These are phyloP conservation scores for Corymbia calophylla DNA, from an alignment of 441 rosid species.

Conservation along the genomic window DNA sequence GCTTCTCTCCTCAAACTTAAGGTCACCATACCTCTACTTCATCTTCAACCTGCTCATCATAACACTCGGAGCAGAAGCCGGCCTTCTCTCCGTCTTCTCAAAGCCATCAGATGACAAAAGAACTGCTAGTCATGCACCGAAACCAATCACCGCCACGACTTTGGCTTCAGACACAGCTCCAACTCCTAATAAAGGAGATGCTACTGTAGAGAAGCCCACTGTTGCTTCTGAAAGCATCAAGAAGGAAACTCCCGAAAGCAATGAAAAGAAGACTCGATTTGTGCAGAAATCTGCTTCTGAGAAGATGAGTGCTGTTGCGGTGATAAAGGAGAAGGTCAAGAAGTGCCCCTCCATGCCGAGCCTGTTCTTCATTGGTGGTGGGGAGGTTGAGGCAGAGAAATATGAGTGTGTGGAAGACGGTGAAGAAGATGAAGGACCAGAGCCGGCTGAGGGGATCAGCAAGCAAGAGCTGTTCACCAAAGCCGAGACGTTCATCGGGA, in stretches of 20 bases:
- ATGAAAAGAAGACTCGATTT: neutral
- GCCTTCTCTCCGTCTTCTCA: slow-evolving; percentile 43
- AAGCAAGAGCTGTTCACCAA: slow-evolving; percentile 52
- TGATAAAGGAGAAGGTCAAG: slow-evolving; percentile 13
- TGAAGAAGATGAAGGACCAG: slow-evolving; percentile 18
- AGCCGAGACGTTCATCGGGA: slow-evolving; percentile 60
- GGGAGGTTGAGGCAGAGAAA: slow-evolving; percentile 14
- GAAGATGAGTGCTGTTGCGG: slow-evolving; percentile 17
- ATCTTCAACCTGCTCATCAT: slow-evolving; percentile 53
- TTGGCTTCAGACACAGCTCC: neutral
- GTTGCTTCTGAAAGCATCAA: neutral
- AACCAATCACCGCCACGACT: neutral
- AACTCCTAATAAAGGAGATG: neutral
- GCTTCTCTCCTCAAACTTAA: slow-evolving; percentile 34
- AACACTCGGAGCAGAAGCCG: slow-evolving; percentile 57
- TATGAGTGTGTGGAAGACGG: neutral
- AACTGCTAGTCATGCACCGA: neutral
- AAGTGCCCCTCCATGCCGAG: slow-evolving; percentile 51
- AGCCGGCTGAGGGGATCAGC: slow-evolving; percentile 16
- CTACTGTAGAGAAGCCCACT: neutral
- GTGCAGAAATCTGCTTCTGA: slow-evolving; percentile 32
- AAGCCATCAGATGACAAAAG: slow-evolving; percentile 19
- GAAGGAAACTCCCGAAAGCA: neutral
- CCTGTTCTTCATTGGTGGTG: slow-evolving; percentile 54
- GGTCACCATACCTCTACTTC: slow-evolving; percentile 54